Evolutionary conservation across 805 yeast species (phyloP).

Genomic region (Candida suzukii): DNA sequence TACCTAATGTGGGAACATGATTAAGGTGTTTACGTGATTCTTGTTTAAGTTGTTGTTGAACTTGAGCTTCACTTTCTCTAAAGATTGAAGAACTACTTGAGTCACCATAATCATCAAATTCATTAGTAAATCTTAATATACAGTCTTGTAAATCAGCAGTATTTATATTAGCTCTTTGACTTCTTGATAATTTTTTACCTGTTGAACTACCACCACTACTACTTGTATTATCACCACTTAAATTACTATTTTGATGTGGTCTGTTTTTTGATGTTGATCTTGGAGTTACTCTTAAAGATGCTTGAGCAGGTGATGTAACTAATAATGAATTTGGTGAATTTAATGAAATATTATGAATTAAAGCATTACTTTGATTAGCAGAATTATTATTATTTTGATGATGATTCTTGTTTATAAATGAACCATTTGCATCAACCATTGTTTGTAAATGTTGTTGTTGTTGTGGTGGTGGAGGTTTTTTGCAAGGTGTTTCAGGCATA

Average conservation of each 20-base stretch:
- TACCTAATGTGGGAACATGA: too few relatives aligned
- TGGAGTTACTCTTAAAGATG: conserved; percentile 6
- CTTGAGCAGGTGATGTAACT: not conserved
- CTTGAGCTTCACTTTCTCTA: not conserved
- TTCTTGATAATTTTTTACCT: conserved; percentile 11
- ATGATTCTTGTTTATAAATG: conserved; percentile 7
- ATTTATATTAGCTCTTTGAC: conserved; percentile 23
- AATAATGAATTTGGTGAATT: not conserved
- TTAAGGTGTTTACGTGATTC: not conserved
- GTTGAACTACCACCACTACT: conserved; percentile 6
- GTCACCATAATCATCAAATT: conserved; percentile 28
- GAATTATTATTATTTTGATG: not conserved
- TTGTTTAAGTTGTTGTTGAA: not conserved
- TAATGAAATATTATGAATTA: not conserved
- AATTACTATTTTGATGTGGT: not conserved
- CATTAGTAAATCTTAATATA: conserved; percentile 30
- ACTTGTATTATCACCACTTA: conserved; percentile 2
- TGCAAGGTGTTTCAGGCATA: conserved; percentile 64
- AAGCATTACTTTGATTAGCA: not conserved
- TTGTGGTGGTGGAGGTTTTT: conserved; percentile 33
- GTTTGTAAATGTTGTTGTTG: conserved; percentile 6
- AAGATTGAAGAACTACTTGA: conserved; percentile 1
- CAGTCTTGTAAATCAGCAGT: conserved; percentile 35
- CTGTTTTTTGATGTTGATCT: conserved; percentile 3
- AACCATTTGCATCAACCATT: conserved; percentile 20